Conservation (phyloP, 495 filamentous ascomycete genomes). For the Hamigera avellanea region DNA sequence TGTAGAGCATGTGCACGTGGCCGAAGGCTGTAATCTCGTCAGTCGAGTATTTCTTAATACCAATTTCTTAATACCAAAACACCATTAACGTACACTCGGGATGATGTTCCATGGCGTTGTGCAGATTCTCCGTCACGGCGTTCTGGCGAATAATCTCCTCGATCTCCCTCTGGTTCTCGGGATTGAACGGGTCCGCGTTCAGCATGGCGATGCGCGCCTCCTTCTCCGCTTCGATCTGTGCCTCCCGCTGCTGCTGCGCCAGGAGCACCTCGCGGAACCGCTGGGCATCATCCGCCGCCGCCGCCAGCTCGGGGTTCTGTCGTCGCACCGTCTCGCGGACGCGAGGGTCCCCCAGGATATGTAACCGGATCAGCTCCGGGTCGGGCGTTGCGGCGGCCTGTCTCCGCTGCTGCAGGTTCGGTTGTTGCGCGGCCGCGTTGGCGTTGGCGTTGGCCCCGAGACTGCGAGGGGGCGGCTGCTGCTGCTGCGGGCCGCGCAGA, state of each 20-base stretch:
- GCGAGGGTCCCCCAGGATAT: conserved; percentile 68
- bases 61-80: neutral
- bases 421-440: conserved; percentile 21
- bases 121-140: conserved; percentile 83
- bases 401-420: conserved; percentile 26
- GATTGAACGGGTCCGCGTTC: conserved; percentile 85
- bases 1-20: conserved; percentile 88
- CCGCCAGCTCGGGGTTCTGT: conserved; percentile 62
- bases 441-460: conserved; percentile 14
- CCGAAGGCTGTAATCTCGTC: conserved; percentile 60
- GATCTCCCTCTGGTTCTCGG: conserved; percentile 82
- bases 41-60: conserved; percentile 10
- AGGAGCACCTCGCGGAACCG: conserved; percentile 61
- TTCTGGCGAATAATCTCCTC: conserved; percentile 95
- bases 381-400: conserved; percentile 40
- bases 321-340: conserved; percentile 55
- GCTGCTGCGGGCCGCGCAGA: conserved; percentile 12
- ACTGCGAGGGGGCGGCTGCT: conserved; percentile 11
- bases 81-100: conserved; percentile 66
- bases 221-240: conserved; percentile 58
- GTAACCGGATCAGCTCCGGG: conserved; percentile 72
- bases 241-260: conserved; percentile 53
- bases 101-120: conserved; percentile 91
- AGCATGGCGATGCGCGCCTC: conserved; percentile 68
- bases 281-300: conserved; percentile 64